These are phyloP conservation scores for Isatis lusitanica DNA, from an alignment of 441 rosid species.

Conservation along the genomic window DNA sequence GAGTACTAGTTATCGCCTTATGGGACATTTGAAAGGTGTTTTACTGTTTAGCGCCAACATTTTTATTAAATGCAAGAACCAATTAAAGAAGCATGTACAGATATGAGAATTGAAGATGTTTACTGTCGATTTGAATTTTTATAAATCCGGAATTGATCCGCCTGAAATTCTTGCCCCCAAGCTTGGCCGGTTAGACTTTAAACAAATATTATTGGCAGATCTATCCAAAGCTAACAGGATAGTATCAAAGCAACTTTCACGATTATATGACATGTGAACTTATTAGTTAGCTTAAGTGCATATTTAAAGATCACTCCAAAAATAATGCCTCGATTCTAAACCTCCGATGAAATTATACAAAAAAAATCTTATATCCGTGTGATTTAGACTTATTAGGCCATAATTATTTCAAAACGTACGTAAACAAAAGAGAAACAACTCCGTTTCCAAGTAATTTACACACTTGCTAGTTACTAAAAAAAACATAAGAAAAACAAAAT, in stretches of 20 bases:
- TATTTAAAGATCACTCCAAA: background rate
- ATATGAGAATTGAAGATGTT: too few species aligned
- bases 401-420: background rate
- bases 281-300: background rate
- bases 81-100: too few species aligned
- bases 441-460: constrained; percentile 20
- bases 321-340: background rate
- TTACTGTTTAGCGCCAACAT: background rate
- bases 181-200: too few species aligned
- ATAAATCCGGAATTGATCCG: too few species aligned
- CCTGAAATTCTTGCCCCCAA: background rate
- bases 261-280: background rate
- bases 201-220: too few species aligned
- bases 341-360: background rate
- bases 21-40: constrained; percentile 15
- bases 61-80: background rate
- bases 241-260: background rate
- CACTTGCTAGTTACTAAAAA: constrained; percentile 4
- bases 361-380: background rate
- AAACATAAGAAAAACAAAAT: background rate
- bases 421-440: background rate
- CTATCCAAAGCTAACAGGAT: background rate
- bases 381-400: background rate
- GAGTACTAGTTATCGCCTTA: background rate
- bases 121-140: too few species aligned